These are phyloP conservation scores for Xylariaceae sp. DNA, from an alignment of 2,329 filamentous ascomycete genomes.

Conservation along the genomic window DNA sequence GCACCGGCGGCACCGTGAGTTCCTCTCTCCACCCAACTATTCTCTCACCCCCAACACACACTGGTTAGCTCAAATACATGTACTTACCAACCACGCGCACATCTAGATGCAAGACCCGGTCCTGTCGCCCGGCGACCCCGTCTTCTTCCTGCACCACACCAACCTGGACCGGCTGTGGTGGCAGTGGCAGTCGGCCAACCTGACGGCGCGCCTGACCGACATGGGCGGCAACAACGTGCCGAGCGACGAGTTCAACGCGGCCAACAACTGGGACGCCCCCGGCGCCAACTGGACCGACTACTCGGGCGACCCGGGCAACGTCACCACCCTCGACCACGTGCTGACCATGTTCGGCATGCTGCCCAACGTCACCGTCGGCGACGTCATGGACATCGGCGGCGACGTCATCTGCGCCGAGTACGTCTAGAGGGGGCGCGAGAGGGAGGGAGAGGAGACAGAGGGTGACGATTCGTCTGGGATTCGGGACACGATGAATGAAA, in stretches of 20 bases:
- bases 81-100: neutral
- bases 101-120: conserved; percentile 10
- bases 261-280: conserved; percentile 2
- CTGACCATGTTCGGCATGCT: conserved; percentile 9
- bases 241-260: conserved; percentile 2
- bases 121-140: conserved; percentile 12
- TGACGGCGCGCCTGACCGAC: conserved; percentile 9
- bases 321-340: conserved; percentile 14
- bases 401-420: conserved; percentile 15
- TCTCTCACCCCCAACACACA: neutral
- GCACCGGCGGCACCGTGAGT: conserved; percentile 9
- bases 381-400: conserved; percentile 14
- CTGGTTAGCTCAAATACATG: neutral
- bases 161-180: conserved; percentile 14
- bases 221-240: conserved; percentile 11
- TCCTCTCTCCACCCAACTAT: neutral
- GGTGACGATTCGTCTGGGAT: too few relatives aligned
- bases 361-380: conserved; percentile 14
- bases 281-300: conserved; percentile 6
- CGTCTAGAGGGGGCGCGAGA: too few relatives aligned
- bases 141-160: conserved; percentile 16
- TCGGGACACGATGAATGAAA: too few relatives aligned
- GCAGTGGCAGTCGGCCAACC: conserved; percentile 14
- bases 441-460: too few relatives aligned
- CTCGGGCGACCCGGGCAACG: conserved; percentile 11